A percentile compares a stretch with the other conserved stretches of the same genome.
These are phyloP conservation scores for Leishmania braziliensis DNA, from an alignment of 208 protist species.

Conservation along the genomic window DNA sequence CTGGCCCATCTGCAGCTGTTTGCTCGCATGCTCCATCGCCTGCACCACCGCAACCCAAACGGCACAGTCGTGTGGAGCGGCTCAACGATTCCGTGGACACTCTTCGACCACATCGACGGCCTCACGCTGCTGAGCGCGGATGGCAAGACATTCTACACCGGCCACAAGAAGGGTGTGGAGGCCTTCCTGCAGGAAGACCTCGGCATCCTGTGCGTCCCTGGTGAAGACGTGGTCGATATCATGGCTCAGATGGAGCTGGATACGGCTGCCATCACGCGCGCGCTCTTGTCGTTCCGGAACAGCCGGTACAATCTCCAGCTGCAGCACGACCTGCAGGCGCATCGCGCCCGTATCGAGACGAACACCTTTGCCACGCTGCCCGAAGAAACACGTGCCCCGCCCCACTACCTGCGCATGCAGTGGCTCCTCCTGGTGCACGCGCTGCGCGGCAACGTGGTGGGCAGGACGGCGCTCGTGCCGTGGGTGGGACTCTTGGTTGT, in stretches of 20 bases:
- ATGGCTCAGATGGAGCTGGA: constrained; percentile 45
- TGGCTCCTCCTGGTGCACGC: constrained; percentile 27
- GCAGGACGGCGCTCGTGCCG: constrained; percentile 31
- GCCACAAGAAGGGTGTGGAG: constrained; percentile 27
- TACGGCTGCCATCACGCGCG: constrained; percentile 19
- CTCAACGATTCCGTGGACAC: constrained; percentile 28
- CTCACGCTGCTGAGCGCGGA: constrained; percentile 43
- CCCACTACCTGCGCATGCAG: constrained; percentile 19
- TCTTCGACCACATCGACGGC: constrained; percentile 40
- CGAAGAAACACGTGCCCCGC: not conserved
- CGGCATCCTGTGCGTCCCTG: constrained; percentile 26
- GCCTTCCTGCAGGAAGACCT: constrained; percentile 39
- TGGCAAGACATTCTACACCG: constrained; percentile 50
- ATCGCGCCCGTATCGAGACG: constrained; percentile 26
- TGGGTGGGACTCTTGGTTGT: constrained; percentile 46
- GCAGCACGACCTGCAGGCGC: constrained; percentile 29
- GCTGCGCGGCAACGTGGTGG: constrained; percentile 31
- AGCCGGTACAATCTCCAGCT: constrained; percentile 24
- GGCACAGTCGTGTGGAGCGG: constrained; percentile 26
- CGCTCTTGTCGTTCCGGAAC: constrained; percentile 26
- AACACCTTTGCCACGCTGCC: constrained; percentile 5
- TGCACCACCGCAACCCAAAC: constrained; percentile 21
- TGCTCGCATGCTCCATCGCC: constrained; percentile 61
- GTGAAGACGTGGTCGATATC: constrained; percentile 53
- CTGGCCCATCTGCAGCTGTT: constrained; percentile 61